Evolutionary conservation across 495 filamentous ascomycete genomes (phyloP).

Genomic region (Neurospora pannonica): DNA sequence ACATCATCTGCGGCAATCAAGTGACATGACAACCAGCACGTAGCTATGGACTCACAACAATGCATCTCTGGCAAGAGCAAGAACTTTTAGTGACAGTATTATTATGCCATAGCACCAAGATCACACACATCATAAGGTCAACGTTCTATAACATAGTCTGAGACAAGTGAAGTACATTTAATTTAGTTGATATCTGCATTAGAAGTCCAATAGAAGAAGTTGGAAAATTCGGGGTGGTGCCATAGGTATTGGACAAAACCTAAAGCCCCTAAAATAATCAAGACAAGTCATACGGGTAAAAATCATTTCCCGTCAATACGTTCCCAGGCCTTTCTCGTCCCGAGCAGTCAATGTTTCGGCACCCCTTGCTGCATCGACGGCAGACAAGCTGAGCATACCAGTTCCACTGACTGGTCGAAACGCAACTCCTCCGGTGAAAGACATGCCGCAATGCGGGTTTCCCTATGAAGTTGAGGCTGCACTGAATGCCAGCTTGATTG

Average conservation of each 20-base stretch:
- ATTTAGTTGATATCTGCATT: slow-evolving; percentile 46
- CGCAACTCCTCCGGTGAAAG: neutral
- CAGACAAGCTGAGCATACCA: neutral
- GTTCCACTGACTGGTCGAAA: neutral
- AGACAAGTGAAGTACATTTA: slow-evolving; percentile 20
- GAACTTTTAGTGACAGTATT: neutral
- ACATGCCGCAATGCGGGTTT: neutral
- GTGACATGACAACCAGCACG: neutral
- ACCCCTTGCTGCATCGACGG: neutral
- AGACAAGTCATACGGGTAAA: neutral
- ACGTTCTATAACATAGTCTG: neutral
- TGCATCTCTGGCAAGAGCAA: neutral
- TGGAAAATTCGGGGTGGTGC: neutral
- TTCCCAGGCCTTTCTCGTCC: neutral
- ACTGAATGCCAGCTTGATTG: neutral
- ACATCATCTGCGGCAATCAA: neutral
- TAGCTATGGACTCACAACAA: neutral
- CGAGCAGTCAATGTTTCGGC: neutral
- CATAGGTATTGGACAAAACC: neutral
- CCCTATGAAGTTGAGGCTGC: neutral
- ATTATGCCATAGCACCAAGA: neutral
- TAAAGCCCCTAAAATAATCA: neutral
- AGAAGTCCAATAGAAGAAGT: slow-evolving; percentile 42
- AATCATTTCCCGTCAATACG: neutral
- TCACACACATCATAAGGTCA: neutral